Evolutionary conservation across 2,329 filamentous ascomycete genomes (phyloP).

Genomic region (Helminthosporium solani): DNA sequence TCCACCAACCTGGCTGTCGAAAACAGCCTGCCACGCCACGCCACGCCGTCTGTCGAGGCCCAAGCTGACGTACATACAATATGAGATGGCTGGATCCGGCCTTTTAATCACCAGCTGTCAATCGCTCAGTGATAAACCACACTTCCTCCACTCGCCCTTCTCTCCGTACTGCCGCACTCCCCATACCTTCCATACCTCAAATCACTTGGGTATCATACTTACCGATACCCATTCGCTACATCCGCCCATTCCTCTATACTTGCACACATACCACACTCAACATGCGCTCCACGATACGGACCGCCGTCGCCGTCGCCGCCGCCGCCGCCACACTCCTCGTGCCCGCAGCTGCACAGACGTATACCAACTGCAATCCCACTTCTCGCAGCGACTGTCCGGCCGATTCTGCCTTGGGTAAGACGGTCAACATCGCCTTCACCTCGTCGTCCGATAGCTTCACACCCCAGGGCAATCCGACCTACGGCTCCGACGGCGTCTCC

Average conservation of each 20-base stretch:
- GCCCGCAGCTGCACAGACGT: conserved; percentile 53
- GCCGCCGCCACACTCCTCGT: conserved; percentile 44
- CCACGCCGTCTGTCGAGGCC: conserved; percentile 26
- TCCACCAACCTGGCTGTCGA: conserved; percentile 31
- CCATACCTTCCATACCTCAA: neutral
- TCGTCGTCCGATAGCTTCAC: conserved; percentile 76
- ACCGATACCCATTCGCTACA: neutral
- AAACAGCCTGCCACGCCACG: conserved; percentile 23
- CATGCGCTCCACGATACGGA: conserved; percentile 38
- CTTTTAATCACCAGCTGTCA: conserved; percentile 29
- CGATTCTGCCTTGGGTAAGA: conserved; percentile 77
- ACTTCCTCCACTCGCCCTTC: no score
- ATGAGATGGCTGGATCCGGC: conserved; percentile 36
- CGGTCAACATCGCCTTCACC: conserved; percentile 82
- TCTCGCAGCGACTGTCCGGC: conserved; percentile 63
- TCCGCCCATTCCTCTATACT: neutral
- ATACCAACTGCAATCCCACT: conserved; percentile 58
- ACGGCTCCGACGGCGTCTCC: conserved; percentile 72
- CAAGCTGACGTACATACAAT: no score
- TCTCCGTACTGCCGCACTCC: conserved; percentile 1
- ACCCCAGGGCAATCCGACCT: conserved; percentile 67
- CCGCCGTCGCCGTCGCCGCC: conserved; percentile 41
- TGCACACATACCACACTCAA: conserved; percentile 13
- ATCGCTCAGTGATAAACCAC: conserved; percentile 9
- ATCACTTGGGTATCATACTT: neutral